Evolutionary conservation across 78 protist species (phyloP), one percentile per base, ranked within the genome.

Genomic region (Chrysochromulina parva): DNA sequence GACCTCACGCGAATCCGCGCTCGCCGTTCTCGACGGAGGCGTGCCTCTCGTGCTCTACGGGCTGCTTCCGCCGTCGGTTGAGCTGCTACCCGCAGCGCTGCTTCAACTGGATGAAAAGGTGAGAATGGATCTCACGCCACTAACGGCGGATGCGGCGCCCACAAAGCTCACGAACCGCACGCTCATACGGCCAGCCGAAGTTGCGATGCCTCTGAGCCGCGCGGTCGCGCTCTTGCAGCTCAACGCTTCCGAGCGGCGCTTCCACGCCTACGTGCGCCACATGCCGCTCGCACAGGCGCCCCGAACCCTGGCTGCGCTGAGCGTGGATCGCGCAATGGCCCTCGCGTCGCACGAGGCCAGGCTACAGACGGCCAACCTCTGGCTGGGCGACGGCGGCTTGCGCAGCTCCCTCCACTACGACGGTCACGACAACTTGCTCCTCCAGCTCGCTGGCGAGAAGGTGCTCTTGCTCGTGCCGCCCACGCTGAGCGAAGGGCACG

Each of bases 311-410:
- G 59, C 59, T 47, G 65, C 14, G 58, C n/a, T 80, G 52, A 48
- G 52, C 5, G 19, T 47, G 9, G 59, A 80, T n/a, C 86, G 52
- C 17, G 65, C 86, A 50, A 3, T 80, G 65, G 86, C 38, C 52
- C 65, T 80, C 59, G 11, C 9, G 3, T 20, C 26, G 28, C 65
- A 60, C 3, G 86, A 65, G 47, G 16, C 86, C 13, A 19, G 13
- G 66, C 66, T 80, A 48, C 66, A 80, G 86, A 11, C 86, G 19
- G 65, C 65, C 11, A 80, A 80, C 24, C 86, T 80, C 14, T 80
- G 86, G 86, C 58, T 80, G 3, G 86, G 86, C 54, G 86, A 80
- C 65, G 86, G 86, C 60, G 65, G 86, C 1, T 13, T 80, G 86
- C 59, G 86, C 6, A 26, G 52, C 60, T 3, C 58, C 20, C 38